Evolutionary conservation across 1,139 yeast genomes (phyloP), one percentile per base, ranked within the genome.

Genomic region (Ogataea hybrid): DNA sequence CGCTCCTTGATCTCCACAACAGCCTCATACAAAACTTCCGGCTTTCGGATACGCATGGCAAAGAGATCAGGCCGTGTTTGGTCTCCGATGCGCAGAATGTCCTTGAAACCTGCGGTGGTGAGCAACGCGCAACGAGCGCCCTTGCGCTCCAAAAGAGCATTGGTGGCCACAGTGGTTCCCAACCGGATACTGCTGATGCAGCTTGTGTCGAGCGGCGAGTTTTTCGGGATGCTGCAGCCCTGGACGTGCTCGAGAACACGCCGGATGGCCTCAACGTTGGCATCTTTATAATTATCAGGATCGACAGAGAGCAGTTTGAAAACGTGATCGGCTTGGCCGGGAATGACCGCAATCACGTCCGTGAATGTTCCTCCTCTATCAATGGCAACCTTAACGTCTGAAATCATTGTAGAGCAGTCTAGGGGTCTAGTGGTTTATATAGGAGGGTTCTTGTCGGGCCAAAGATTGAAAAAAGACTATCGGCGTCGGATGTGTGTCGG

Each of bases 241-340:
- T 76, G 71, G 42, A 75, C 75, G 31, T 67, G 64, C 58, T 85
- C 92, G 42, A 89, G 64, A 0, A 86, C 76, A 37, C 95, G 67
- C 46, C 97, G 70, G 37, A 89, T 87, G 4, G 96, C 97, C 64
- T 89, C 97, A 12, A 90, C 72, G 3, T 95, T 95, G 1, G 97
- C 96, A 69, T 89, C 48, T 6, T 70, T 65, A 60, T 89, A 89
- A 64, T 89, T 88, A 34, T 73, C 67, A 0, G 96, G 95, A 58
- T 89, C 96, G 10, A 84, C 96, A 1, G 96, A 86, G 20, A 89
- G 69, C 28, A 89, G 66, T 62, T 89, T 70, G 35, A 72, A 67
- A 27, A 75, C 69, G 49, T 76, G 80, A 43, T 70, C 73, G 87
- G 65, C 33, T 25, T 37, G 44, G 17, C 43, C 43, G 2, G 49